These are phyloP conservation scores for Dendrobium huoshanense DNA, from an alignment of 106 monocot species.

Conservation along the genomic window DNA sequence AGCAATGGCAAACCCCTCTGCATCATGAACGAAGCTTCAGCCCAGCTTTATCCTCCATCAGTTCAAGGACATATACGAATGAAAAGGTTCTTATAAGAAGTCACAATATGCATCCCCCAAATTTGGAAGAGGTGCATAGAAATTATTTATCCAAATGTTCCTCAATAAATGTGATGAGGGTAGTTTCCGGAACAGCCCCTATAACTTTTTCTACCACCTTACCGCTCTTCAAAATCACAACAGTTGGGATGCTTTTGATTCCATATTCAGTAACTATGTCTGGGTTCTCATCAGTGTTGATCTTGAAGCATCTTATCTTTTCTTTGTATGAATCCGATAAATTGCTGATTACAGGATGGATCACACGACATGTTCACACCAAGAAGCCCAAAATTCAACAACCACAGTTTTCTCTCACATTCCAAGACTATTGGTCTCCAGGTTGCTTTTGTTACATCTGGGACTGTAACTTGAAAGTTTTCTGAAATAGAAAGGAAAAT, in stretches of 20 bases:
- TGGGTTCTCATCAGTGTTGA: slow-evolving; percentile 38
- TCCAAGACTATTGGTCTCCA: slow-evolving; percentile 6
- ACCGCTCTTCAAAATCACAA: slow-evolving; percentile 33
- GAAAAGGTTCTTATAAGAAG: background rate
- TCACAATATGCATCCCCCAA: background rate
- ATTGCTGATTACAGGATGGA: slow-evolving; percentile 24
- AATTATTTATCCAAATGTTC: slow-evolving; percentile 16
- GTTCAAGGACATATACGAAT: background rate
- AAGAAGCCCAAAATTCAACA: slow-evolving; percentile 42
- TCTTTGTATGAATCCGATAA: slow-evolving; percentile 19
- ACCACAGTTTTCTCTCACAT: slow-evolving; percentile 13
- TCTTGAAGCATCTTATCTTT: slow-evolving; percentile 24
- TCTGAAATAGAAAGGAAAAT: background rate
- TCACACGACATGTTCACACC: slow-evolving; percentile 38
- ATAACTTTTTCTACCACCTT: slow-evolving; percentile 34
- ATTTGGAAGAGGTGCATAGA: background rate
- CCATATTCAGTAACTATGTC: slow-evolving; percentile 23
- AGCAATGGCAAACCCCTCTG: too few species aligned
- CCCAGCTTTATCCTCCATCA: background rate
- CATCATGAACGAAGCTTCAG: too few species aligned
- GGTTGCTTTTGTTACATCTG: slow-evolving; percentile 1
- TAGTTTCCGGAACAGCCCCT: slow-evolving; percentile 33
- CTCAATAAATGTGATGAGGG: slow-evolving; percentile 15
- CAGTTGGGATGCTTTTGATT: slow-evolving; percentile 42
- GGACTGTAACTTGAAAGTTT: background rate